Percentiles rank a stretch among this genome's conserved stretches.
phyloP scores from a whole-genome alignment of 176 grass and related monocot genomes.

The Oryza glumipatula region DNA sequence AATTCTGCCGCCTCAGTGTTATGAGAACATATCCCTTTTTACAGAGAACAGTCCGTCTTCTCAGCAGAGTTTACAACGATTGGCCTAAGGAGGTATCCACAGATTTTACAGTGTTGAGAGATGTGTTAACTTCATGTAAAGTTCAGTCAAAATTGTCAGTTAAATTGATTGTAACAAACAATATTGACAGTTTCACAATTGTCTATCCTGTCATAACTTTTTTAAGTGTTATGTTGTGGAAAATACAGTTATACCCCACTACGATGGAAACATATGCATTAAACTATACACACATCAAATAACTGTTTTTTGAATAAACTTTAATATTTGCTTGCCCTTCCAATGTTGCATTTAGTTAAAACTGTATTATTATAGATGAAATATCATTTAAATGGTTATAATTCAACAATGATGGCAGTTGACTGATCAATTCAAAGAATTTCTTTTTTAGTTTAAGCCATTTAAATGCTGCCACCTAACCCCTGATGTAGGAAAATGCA shows the following conservation, averaged over 20 bases:
- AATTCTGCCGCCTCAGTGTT: neutral
- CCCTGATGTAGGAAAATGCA: conserved; percentile 30
- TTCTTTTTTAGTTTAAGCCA: neutral
- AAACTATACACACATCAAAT: neutral
- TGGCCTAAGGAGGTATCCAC: neutral
- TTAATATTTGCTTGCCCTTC: conserved; percentile 1
- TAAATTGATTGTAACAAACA: neutral
- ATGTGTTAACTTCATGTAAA: neutral
- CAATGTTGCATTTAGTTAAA: neutral
- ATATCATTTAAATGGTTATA: neutral
- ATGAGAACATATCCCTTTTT: neutral
- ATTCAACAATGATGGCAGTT: neutral
- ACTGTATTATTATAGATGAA: neutral
- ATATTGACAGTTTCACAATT: neutral
- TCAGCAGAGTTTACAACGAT: neutral
- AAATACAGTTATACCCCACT: neutral
- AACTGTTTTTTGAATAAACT: neutral
- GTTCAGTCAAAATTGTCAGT: neutral
- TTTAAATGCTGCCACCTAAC: conserved; percentile 25
- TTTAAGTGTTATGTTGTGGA: neutral
- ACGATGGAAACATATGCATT: neutral
- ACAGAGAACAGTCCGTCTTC: too few relatives aligned
- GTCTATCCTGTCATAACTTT: neutral
- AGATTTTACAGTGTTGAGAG: neutral
- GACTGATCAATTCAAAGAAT: conserved; percentile 32